A percentile compares a stretch with the other conserved stretches of the same genome.
Evolutionary conservation across 257 asterid genomes (phyloP).

Genomic region (Scutellaria minor): DNA sequence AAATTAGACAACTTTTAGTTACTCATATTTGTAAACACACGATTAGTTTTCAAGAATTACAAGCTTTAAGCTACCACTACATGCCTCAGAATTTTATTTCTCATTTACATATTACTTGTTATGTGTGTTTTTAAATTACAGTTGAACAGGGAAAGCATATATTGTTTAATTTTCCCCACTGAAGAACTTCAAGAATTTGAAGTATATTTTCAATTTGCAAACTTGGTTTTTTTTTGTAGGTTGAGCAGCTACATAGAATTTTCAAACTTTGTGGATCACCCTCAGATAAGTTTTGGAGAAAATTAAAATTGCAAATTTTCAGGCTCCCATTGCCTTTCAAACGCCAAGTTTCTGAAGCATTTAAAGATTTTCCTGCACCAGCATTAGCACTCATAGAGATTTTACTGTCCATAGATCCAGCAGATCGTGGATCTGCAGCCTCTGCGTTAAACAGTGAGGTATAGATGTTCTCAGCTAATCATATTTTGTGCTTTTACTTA

Average conservation of each 20-base stretch:
- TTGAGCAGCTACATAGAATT: slow-evolving; percentile 94
- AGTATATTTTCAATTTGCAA: slow-evolving; percentile 1
- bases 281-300: slow-evolving; percentile 93
- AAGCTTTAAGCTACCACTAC: neutral
- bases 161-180: neutral
- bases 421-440: slow-evolving; percentile 90
- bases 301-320: slow-evolving; percentile 91
- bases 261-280: slow-evolving; percentile 99
- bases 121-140: neutral
- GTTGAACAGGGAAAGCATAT: neutral
- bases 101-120: neutral
- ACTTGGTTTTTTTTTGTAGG: slow-evolving; percentile 50
- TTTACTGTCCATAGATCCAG: slow-evolving; percentile 83
- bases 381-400: slow-evolving; percentile 79
- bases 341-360: slow-evolving; percentile 81
- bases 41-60: neutral
- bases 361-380: slow-evolving; percentile 83
- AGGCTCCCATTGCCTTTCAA: slow-evolving; percentile 92
- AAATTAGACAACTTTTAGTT: neutral
- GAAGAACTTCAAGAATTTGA: neutral
- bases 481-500: slow-evolving; percentile 20
- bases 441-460: slow-evolving; percentile 92
- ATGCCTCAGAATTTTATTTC: slow-evolving; percentile 3
- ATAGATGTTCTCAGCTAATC: slow-evolving; percentile 20
- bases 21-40: neutral